A percentile compares a stretch with the other conserved stretches of the same genome.
These are phyloP conservation scores for Reticulascus tulasneorum DNA, from an alignment of 2,329 filamentous ascomycete species.

Conservation along the genomic window DNA sequence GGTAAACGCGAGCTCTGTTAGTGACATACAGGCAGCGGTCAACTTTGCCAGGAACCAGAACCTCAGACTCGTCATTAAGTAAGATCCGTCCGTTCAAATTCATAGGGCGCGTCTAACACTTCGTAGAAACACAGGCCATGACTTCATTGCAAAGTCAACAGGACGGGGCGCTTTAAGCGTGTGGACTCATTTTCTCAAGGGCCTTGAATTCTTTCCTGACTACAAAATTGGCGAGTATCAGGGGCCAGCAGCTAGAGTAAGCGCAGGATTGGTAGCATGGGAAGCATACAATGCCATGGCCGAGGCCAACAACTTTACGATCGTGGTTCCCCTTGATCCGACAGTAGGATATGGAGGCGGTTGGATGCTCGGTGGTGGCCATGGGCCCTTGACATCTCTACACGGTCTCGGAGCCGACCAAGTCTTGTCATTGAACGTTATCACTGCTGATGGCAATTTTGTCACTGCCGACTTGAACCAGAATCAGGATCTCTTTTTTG, in stretches of 20 bases:
- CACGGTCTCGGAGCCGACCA: constrained; percentile 52
- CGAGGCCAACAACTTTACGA: too few relatives aligned
- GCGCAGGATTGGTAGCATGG: constrained; percentile 42
- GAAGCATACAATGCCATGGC: too few relatives aligned
- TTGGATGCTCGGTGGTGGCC: constrained; percentile 55
- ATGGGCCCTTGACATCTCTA: constrained; percentile 50
- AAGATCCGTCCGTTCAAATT: too few relatives aligned
- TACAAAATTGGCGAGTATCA: constrained; percentile 31
- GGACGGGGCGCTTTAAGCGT: constrained; percentile 31
- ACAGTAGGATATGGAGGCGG: constrained; percentile 57
- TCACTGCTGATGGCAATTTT: constrained; percentile 49
- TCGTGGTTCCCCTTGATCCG: too few relatives aligned
- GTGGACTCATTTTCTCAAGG: constrained; percentile 39
- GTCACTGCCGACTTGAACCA: constrained; percentile 30
- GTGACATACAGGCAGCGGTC: constrained; percentile 7
- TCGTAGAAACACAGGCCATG: constrained; percentile 29
- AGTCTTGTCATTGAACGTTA: constrained; percentile 45
- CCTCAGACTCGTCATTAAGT: constrained; percentile 6
- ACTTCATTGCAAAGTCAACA: constrained; percentile 31
- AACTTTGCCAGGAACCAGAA: constrained; percentile 5
- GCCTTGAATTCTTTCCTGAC: constrained; percentile 20
- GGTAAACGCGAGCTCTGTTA: constrained; percentile 1
- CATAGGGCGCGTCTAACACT: too few relatives aligned
- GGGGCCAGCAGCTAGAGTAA: constrained; percentile 44
- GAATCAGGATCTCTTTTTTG: constrained; percentile 54